Conservation (phyloP, 2,329 filamentous ascomycete species). For the Verticillium dahliae region DNA sequence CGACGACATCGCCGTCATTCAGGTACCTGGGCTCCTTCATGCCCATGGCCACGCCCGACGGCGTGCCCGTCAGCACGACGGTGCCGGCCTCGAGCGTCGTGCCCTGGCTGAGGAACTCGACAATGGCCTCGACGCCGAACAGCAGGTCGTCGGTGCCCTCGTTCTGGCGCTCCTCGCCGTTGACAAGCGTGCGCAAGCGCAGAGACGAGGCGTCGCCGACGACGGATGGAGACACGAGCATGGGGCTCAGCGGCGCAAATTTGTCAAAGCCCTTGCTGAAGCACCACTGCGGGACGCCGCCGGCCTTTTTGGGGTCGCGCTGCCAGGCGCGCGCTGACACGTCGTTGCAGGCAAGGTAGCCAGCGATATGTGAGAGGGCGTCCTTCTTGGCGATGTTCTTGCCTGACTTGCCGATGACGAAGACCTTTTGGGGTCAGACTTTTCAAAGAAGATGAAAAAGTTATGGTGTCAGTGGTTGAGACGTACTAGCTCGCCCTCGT, state of each 20-base stretch:
- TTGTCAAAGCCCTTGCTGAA: constrained; percentile 50
- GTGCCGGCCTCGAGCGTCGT: constrained; percentile 45
- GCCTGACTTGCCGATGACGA: constrained; percentile 47
- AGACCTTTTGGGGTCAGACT: constrained; percentile 16
- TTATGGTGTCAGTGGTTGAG: background rate
- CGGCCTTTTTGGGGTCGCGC: constrained; percentile 37
- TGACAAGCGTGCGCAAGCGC: constrained; percentile 33
- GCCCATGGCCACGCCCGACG: constrained; percentile 39
- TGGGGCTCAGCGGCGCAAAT: constrained; percentile 47
- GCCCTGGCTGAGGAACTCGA: constrained; percentile 38
- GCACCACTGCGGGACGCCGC: constrained; percentile 41
- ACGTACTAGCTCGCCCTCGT: constrained; percentile 39
- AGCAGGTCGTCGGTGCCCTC: constrained; percentile 41
- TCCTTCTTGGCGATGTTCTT: constrained; percentile 40
- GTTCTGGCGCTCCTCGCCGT: constrained; percentile 43
- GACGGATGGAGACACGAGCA: constrained; percentile 25
- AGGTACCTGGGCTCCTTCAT: constrained; percentile 35
- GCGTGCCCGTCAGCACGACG: constrained; percentile 42
- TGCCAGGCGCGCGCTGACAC: constrained; percentile 48
- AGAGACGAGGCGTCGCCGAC: constrained; percentile 21
- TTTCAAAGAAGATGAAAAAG: background rate
- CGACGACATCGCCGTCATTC: constrained; percentile 34
- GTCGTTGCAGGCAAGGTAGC: constrained; percentile 41
- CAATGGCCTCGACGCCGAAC: constrained; percentile 37
- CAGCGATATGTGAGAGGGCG: constrained; percentile 41